Percentiles rank a stretch among this genome's conserved stretches.
phyloP scores from a whole-genome alignment of 1,284 basidiomycete species.

The Puccinia brachypodii region DNA sequence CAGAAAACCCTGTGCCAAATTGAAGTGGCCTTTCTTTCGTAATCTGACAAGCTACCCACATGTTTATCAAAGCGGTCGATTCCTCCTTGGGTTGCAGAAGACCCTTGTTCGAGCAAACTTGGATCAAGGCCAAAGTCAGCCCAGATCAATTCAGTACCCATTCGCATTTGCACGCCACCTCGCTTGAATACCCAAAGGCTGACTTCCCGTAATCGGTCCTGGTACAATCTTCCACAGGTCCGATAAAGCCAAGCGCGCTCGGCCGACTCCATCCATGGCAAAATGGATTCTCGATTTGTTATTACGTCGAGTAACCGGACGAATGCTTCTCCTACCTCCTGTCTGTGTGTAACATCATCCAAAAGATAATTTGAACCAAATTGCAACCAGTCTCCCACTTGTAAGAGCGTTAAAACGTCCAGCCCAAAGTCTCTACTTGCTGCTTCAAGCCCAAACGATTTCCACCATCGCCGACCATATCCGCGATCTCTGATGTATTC shows the following conservation, averaged over 20 bases:
- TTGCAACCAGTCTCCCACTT: not conserved
- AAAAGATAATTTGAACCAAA: not conserved
- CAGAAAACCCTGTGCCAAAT: not conserved
- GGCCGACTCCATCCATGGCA: not conserved
- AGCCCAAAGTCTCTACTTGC: not conserved
- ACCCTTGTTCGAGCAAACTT: not conserved
- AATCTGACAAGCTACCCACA: not conserved
- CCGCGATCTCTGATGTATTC: not conserved
- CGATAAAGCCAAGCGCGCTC: not conserved
- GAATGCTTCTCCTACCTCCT: not conserved
- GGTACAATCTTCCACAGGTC: not conserved
- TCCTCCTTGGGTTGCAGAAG: not conserved
- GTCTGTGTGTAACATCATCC: not conserved
- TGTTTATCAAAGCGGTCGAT: not conserved
- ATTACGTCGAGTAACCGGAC: not conserved
- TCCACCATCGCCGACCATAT: not conserved
- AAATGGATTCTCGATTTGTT: not conserved
- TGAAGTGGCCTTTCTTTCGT: not conserved
- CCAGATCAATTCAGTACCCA: not conserved
- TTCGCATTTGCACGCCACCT: not conserved
- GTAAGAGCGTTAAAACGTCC: not conserved
- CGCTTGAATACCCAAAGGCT: not conserved
- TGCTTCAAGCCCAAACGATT: not conserved
- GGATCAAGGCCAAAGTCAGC: not conserved
- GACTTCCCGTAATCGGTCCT: not conserved